Conservation (phyloP, 257 asterid species). For the Handroanthus guayacan region DNA sequence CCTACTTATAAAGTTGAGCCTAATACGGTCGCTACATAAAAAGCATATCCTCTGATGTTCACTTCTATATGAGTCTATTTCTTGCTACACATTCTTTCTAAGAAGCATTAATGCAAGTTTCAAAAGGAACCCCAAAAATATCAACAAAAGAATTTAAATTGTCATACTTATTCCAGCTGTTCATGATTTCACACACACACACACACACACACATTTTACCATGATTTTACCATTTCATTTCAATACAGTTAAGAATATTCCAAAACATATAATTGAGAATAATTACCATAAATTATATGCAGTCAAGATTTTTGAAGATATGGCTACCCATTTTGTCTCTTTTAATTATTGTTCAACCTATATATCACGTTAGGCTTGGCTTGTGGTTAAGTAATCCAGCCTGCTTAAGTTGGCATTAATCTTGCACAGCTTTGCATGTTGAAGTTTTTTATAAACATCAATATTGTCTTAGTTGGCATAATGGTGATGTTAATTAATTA, state of each 20-base stretch:
- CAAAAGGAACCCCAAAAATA: not conserved
- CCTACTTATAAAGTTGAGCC: not conserved
- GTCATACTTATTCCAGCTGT: constrained; percentile 13
- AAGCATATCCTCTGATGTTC: not conserved
- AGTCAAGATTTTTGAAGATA: constrained; percentile 34
- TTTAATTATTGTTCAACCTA: not conserved
- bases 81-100: not conserved
- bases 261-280: constrained; percentile 11
- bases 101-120: not conserved
- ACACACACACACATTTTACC: not conserved
- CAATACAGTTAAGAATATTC: constrained; percentile 12
- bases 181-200: not conserved
- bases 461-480: too few species aligned
- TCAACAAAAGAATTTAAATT: not conserved
- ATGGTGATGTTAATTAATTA: too few species aligned
- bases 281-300: not conserved
- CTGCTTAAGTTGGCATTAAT: not conserved
- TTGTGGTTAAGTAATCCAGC: not conserved
- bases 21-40: not conserved
- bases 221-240: not conserved
- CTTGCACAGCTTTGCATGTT: not conserved
- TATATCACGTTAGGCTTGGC: not conserved
- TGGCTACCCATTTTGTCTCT: not conserved
- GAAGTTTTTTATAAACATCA: too few species aligned
- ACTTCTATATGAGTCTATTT: not conserved